Percentiles rank a stretch among this genome's conserved stretches.
Evolutionary conservation across 352 stramenopile species (phyloP).

Genomic region (Phytophthora vignae): DNA sequence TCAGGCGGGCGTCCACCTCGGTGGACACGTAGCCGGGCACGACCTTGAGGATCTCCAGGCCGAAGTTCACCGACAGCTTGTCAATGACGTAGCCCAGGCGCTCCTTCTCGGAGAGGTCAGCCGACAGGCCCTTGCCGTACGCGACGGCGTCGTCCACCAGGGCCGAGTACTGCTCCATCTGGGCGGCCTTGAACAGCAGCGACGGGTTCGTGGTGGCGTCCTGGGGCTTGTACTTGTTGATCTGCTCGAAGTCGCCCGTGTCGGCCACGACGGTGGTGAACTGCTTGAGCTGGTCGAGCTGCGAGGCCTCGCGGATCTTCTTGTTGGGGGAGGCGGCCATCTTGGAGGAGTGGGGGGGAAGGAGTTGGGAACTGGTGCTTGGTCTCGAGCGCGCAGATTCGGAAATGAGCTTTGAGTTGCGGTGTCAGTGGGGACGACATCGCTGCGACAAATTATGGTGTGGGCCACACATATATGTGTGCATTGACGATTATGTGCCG

Average conservation of each 20-base stretch:
- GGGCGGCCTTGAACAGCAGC: conserved; percentile 98
- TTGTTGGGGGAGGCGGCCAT: conserved; percentile 77
- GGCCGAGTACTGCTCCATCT: conserved; percentile 95
- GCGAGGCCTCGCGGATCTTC: conserved; percentile 77
- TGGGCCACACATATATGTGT: conserved; percentile 17
- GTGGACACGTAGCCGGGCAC: conserved; percentile 98
- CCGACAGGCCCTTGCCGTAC: conserved; percentile 89
- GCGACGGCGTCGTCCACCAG: conserved; percentile 96
- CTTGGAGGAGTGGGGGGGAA: conserved; percentile 5
- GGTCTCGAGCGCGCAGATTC: conserved; percentile 63
- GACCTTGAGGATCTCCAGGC: conserved; percentile 96
- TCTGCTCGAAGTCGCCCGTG: conserved; percentile 95
- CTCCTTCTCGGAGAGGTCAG: conserved; percentile 78
- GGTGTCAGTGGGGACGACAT: conserved; percentile 4
- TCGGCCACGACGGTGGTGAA: conserved; percentile 98
- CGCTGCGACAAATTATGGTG: conserved; percentile 30
- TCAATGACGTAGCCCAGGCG: conserved; percentile 96
- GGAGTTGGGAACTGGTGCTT: conserved; percentile 29
- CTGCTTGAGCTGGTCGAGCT: conserved; percentile 96
- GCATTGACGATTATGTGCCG: conserved; percentile 22
- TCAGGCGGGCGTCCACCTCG: conserved; percentile 98
- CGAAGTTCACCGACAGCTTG: conserved; percentile 98
- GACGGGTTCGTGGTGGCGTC: conserved; percentile 99
- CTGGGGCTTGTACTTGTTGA: conserved; percentile 94
- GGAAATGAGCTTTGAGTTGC: conserved; percentile 58